These are phyloP conservation scores for Cyclospora cayetanensis DNA, from an alignment of 169 alveolate species.

Conservation along the genomic window DNA sequence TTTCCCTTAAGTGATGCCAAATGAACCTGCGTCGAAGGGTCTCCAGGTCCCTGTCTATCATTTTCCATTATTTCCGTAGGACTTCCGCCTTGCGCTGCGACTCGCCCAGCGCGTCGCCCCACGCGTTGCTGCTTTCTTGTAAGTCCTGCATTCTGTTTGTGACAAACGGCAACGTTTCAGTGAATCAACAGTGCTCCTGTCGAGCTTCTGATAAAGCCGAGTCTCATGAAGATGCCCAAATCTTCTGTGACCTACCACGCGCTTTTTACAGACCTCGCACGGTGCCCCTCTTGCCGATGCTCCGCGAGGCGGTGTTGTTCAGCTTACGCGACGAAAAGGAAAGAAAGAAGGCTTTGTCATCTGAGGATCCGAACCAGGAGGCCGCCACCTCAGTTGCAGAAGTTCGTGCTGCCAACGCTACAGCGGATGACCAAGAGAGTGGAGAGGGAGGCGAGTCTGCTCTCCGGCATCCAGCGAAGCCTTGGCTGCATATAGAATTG, in stretches of 20 bases:
- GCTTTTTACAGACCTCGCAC: constrained; percentile 32
- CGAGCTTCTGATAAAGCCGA: not conserved
- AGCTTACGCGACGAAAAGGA: not conserved
- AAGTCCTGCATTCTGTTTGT: not conserved
- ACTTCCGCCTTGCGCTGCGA: constrained; percentile 39
- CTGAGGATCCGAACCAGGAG: not conserved
- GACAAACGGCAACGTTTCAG: too few relatives aligned
- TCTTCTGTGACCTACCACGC: not conserved
- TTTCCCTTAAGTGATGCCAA: too few relatives aligned
- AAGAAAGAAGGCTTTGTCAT: not conserved
- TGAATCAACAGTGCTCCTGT: not conserved
- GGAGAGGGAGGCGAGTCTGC: not conserved
- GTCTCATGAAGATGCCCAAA: not conserved
- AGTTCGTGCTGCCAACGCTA: not conserved
- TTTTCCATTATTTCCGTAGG: too few relatives aligned
- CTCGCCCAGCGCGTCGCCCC: constrained; percentile 62
- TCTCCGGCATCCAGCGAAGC: not conserved
- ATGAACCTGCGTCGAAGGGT: too few relatives aligned
- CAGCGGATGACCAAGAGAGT: not conserved
- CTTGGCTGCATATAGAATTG: constrained; percentile 10
- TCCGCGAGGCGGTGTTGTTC: constrained; percentile 39
- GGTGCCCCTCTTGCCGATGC: constrained; percentile 32
- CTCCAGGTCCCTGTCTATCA: too few relatives aligned
- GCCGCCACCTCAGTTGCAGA: not conserved
- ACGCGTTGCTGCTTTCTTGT: constrained; percentile 53